Evolutionary conservation across 2,329 filamentous ascomycete species (phyloP).

Genomic region (Chaetomium strumarium): DNA sequence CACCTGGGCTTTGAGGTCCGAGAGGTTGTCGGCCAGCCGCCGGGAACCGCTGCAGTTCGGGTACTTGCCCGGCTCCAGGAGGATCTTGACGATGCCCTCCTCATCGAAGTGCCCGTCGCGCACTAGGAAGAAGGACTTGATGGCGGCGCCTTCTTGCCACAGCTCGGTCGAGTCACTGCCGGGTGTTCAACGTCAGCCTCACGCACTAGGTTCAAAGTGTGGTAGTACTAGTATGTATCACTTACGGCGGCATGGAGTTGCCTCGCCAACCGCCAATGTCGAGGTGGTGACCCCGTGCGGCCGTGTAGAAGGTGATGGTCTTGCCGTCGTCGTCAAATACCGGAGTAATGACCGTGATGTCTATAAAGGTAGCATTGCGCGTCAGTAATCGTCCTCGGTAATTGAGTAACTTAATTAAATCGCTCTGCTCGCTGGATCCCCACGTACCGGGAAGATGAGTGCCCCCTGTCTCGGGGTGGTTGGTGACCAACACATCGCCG

Average conservation of each 20-base stretch:
- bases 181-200: too few relatives aligned
- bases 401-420: too few relatives aligned
- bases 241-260: slow-evolving; percentile 73
- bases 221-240: too few relatives aligned
- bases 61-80: slow-evolving; percentile 69
- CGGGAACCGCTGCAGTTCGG: slow-evolving; percentile 73
- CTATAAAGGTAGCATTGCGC: too few relatives aligned
- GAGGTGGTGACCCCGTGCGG: slow-evolving; percentile 73
- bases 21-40: slow-evolving; percentile 76
- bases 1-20: slow-evolving; percentile 80
- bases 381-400: too few relatives aligned
- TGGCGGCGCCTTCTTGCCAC: slow-evolving; percentile 59
- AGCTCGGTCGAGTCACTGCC: slow-evolving; percentile 47
- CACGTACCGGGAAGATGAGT: slow-evolving; percentile 63
- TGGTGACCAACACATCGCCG: slow-evolving; percentile 77
- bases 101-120: slow-evolving; percentile 75
- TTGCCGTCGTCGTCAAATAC: slow-evolving; percentile 62
- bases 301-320: slow-evolving; percentile 75
- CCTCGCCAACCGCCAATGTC: slow-evolving; percentile 80
- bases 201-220: too few relatives aligned
- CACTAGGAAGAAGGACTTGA: slow-evolving; percentile 65
- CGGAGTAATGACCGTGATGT: slow-evolving; percentile 76
- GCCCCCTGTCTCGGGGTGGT: slow-evolving; percentile 77
- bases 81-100: slow-evolving; percentile 62
- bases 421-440: too few relatives aligned